Percentiles rank a stretch among this genome's conserved stretches.
These are phyloP conservation scores for Capronia coronata DNA, from an alignment of 2,329 filamentous ascomycete species.

Conservation along the genomic window DNA sequence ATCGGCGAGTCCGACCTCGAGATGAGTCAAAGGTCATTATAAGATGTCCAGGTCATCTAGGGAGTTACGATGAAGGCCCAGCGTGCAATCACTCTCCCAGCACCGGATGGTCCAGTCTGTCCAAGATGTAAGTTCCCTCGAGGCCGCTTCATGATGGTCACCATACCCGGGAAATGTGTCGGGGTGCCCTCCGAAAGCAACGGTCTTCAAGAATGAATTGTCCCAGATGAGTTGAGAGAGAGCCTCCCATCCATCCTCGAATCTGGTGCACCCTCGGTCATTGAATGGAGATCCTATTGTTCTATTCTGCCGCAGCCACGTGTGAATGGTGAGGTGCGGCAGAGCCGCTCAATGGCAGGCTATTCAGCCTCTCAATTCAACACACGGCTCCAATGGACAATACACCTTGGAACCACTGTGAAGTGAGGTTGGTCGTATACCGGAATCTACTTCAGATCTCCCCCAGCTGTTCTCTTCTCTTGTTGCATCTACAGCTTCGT, in stretches of 20 bases:
- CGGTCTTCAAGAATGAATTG: background rate
- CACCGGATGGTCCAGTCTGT: no score
- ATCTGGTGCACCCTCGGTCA: background rate
- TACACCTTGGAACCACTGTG: background rate
- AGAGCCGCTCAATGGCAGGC: conserved; percentile 5
- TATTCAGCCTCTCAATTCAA: background rate
- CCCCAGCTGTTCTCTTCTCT: background rate
- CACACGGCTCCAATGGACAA: conserved; percentile 7
- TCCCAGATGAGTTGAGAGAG: background rate
- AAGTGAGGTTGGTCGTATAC: background rate
- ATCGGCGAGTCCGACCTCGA: no score
- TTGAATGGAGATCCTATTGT: conserved; percentile 12
- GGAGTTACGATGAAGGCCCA: no score
- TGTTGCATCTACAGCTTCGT: background rate
- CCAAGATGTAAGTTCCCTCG: background rate
- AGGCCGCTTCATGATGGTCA: background rate
- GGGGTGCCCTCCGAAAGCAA: background rate
- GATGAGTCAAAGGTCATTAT: no score
- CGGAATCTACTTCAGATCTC: background rate
- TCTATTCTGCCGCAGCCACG: conserved; percentile 5
- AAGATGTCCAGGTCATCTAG: no score
- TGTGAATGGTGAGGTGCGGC: conserved; percentile 3
- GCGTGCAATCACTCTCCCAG: no score
- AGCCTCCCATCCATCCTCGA: background rate
- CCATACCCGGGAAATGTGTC: background rate